A percentile compares a stretch with the other conserved stretches of the same genome.
phyloP scores from a whole-genome alignment of 139 green algal genomes.

The Astrephomene gubernaculifera region DNA sequence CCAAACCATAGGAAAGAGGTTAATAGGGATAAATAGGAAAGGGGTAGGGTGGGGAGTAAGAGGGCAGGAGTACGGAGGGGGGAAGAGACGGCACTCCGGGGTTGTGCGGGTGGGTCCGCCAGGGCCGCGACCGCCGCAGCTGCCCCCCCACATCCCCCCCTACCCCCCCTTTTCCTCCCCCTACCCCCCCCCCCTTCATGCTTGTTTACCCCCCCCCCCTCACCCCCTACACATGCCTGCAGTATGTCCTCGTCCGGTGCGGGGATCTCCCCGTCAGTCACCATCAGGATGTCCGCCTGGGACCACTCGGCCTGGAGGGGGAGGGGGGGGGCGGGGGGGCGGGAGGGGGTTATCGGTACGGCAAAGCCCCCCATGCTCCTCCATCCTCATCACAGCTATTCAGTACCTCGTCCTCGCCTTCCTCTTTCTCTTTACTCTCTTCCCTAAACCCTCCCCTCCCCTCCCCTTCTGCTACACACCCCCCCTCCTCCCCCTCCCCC shows the following conservation, averaged over 20 bases:
- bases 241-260: constrained; percentile 66
- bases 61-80: background rate
- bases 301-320: constrained; percentile 13
- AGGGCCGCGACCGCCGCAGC: too few relatives aligned
- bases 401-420: too few relatives aligned
- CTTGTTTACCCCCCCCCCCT: background rate
- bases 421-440: background rate
- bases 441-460: background rate
- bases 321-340: background rate
- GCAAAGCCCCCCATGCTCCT: background rate
- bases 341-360: background rate
- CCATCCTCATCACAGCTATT: background rate
- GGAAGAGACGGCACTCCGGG: background rate
- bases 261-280: constrained; percentile 93
- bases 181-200: too few relatives aligned
- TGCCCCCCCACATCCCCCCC: too few relatives aligned
- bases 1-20: too few relatives aligned
- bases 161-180: too few relatives aligned
- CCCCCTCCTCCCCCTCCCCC: background rate
- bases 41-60: background rate
- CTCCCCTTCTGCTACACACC: background rate
- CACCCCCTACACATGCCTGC: background rate
- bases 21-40: background rate
- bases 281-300: constrained; percentile 93
- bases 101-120: background rate